Conservation (phyloP, 352 stramenopile species). For the Hyaloperonospora arabidopsidis region DNA sequence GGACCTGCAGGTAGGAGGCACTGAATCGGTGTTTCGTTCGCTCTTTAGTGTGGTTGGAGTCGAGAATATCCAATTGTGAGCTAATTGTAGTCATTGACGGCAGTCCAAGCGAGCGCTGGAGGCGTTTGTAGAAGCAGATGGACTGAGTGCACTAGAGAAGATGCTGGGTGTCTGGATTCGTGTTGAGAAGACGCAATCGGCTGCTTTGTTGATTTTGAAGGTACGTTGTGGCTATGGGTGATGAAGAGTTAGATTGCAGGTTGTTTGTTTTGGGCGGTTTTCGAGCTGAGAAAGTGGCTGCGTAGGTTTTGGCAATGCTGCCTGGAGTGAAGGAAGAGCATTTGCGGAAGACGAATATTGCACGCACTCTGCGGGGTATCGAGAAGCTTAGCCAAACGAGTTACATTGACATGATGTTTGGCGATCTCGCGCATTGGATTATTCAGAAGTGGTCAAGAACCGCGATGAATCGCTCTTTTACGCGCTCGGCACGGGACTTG, state of each 20-base stretch:
- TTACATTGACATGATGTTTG: constrained; percentile 37
- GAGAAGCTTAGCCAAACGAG: constrained; percentile 28
- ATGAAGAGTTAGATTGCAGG: too few species aligned
- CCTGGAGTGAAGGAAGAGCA: constrained; percentile 48
- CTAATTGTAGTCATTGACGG: not conserved
- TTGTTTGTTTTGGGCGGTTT: too few species aligned
- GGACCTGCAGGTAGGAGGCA: constrained; percentile 37
- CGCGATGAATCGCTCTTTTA: constrained; percentile 37
- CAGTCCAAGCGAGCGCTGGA: constrained; percentile 48
- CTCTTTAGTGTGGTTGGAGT: too few species aligned
- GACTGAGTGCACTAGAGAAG: constrained; percentile 41
- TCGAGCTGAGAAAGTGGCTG: not conserved
- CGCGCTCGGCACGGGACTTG: constrained; percentile 32
- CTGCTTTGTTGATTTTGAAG: constrained; percentile 52
- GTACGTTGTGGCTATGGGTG: constrained; percentile 3
- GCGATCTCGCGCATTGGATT: constrained; percentile 53
- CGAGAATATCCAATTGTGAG: too few species aligned
- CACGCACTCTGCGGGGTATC: constrained; percentile 42
- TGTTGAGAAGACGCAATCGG: constrained; percentile 33
- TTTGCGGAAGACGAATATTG: constrained; percentile 51
- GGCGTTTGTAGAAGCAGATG: constrained; percentile 55
- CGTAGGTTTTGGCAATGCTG: constrained; percentile 34
- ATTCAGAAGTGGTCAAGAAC: constrained; percentile 50
- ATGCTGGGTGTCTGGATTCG: constrained; percentile 50
- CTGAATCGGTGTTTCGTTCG: too few species aligned